A percentile compares a stretch with the other conserved stretches of the same genome.
Evolutionary conservation across 495 filamentous ascomycete genomes (phyloP).

Genomic region (Xanthoparmelia taractica): DNA sequence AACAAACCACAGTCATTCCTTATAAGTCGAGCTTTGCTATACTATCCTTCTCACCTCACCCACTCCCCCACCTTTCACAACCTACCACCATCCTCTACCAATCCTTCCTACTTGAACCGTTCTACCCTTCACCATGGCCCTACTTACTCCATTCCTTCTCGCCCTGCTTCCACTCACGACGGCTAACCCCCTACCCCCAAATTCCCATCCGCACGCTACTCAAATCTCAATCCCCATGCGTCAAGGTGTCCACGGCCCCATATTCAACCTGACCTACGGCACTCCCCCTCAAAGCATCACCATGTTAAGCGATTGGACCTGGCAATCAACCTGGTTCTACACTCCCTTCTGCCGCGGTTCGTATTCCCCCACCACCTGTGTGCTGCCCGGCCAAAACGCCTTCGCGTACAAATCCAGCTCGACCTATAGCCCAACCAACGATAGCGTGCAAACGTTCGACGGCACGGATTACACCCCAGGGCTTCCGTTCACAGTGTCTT

Average conservation of each 20-base stretch:
- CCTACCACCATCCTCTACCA: no score
- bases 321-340: background rate
- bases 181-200: no score
- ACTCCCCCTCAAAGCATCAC: background rate
- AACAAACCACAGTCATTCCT: no score
- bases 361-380: background rate
- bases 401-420: background rate
- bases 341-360: background rate
- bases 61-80: no score
- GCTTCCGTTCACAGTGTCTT: background rate
- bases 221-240: constrained; percentile 3
- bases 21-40: no score
- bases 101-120: no score
- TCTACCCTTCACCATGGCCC: no score
- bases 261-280: background rate
- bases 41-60: no score
- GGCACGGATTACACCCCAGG: background rate
- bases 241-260: background rate
- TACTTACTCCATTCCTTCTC: no score
- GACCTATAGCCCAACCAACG: background rate
- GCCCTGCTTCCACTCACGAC: no score
- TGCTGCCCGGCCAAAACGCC: background rate
- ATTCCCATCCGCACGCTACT: background rate
- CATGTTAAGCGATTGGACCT: constrained; percentile 1
- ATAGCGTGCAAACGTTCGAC: constrained; percentile 1